A percentile compares a stretch with the other conserved stretches of the same genome.
These are phyloP conservation scores for Trichosporon sp. DNA, from an alignment of 1,284 basidiomycete species.

Conservation along the genomic window DNA sequence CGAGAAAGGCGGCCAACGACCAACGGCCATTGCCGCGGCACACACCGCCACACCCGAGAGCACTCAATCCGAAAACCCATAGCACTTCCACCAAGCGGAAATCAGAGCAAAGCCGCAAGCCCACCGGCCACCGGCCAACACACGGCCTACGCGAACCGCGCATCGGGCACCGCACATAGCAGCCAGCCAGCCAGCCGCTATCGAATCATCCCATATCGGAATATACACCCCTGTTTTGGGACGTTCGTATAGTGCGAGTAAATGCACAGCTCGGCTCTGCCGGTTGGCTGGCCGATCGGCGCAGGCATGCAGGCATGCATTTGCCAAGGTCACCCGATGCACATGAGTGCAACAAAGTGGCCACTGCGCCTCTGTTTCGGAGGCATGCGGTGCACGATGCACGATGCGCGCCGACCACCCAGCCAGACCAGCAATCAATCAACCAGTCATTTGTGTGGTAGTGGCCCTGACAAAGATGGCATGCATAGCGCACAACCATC, in stretches of 20 bases:
- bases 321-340: neutral
- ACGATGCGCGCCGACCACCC: no score
- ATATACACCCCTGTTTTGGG: neutral
- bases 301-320: neutral
- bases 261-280: neutral
- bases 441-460: no score
- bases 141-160: neutral
- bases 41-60: neutral
- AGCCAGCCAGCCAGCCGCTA: no score
- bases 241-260: neutral
- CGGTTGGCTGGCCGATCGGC: no score
- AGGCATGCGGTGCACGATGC: neutral
- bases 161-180: no score
- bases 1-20: no score
- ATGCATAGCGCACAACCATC: neutral
- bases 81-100: neutral
- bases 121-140: neutral
- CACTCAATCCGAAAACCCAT: neutral
- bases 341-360: neutral
- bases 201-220: neutral
- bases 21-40: neutral
- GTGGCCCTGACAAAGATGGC: neutral
- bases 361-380: neutral
- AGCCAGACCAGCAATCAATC: neutral
- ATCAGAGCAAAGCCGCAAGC: neutral